These are phyloP conservation scores for Acacia crassicarpa DNA, from an alignment of 306 rosid species.

Conservation along the genomic window DNA sequence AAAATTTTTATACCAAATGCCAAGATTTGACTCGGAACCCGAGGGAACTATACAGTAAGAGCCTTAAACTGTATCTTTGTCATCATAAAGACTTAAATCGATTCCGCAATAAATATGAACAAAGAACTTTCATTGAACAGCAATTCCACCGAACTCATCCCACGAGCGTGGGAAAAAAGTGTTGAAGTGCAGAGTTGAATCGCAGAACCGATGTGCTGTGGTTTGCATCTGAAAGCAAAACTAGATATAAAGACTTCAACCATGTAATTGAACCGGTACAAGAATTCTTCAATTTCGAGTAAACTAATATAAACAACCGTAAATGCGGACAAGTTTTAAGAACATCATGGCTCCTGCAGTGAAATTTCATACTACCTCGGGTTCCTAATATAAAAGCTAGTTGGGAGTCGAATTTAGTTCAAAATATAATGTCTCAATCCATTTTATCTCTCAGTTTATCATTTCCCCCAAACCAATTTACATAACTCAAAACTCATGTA, in stretches of 20 bases:
- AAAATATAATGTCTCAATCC: too few relatives aligned
- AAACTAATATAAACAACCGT: not conserved
- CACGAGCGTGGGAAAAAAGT: slow-evolving; percentile 15
- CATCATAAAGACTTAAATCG: slow-evolving; percentile 34
- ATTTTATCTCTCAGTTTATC: too few relatives aligned
- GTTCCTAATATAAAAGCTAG: not conserved
- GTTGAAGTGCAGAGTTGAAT: slow-evolving; percentile 34
- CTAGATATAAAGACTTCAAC: slow-evolving; percentile 24
- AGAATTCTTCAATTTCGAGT: not conserved
- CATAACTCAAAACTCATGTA: too few relatives aligned
- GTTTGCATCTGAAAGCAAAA: slow-evolving; percentile 24
- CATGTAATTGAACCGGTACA: slow-evolving; percentile 21
- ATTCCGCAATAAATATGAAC: slow-evolving; percentile 29
- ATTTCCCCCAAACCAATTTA: too few relatives aligned
- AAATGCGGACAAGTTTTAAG: not conserved
- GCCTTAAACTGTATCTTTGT: slow-evolving; percentile 39
- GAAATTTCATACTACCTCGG: not conserved
- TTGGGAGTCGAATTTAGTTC: not conserved
- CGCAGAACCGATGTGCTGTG: slow-evolving; percentile 8
- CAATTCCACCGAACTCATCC: slow-evolving; percentile 34
- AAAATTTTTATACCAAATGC: slow-evolving; percentile 25
- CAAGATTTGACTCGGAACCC: not conserved
- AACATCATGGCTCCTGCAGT: not conserved
- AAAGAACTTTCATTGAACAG: slow-evolving; percentile 31
- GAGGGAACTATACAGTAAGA: slow-evolving; percentile 56